Evolutionary conservation across 192 early-diverging fungal genomes (phyloP).

Genomic region (Coemansia sp.): DNA sequence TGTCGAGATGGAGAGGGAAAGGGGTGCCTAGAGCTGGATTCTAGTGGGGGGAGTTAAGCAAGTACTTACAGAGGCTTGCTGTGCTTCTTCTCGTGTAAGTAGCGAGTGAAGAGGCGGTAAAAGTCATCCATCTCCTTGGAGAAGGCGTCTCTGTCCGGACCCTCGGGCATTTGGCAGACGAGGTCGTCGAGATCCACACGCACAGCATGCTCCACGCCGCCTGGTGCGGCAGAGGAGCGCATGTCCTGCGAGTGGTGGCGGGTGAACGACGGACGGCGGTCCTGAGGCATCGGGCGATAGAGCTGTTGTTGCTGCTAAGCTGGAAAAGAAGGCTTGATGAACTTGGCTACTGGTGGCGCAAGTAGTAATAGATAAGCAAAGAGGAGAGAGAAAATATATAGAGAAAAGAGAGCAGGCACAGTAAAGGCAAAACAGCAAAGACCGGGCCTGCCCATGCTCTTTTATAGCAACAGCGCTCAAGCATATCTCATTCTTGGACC

Average conservation of each 20-base stretch:
- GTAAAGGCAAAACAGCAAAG: neutral
- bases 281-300: slow-evolving; percentile 35
- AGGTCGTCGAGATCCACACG: slow-evolving; percentile 50
- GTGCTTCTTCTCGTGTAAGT: slow-evolving; percentile 71
- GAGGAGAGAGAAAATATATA: neutral
- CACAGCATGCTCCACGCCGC: slow-evolving; percentile 51
- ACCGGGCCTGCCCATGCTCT: slow-evolving; percentile 1
- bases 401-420: neutral
- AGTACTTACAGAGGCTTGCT: slow-evolving; percentile 54
- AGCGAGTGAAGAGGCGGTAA: slow-evolving; percentile 81
- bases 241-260: slow-evolving; percentile 53
- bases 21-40: neutral
- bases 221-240: slow-evolving; percentile 37
- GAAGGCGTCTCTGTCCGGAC: slow-evolving; percentile 56
- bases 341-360: neutral
- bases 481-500: neutral
- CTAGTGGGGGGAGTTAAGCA: neutral
- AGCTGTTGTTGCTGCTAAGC: neutral
- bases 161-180: slow-evolving; percentile 30
- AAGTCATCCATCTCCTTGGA: slow-evolving; percentile 84
- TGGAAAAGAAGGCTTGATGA: neutral
- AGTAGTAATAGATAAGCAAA: neutral
- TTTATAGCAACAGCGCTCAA: slow-evolving; percentile 7
- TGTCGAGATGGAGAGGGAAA: neutral
- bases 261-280: slow-evolving; percentile 49